Percentiles rank a stretch among this genome's conserved stretches.
Evolutionary conservation across 441 rosid species (phyloP).

Genomic region (Erysimum cheiri): DNA sequence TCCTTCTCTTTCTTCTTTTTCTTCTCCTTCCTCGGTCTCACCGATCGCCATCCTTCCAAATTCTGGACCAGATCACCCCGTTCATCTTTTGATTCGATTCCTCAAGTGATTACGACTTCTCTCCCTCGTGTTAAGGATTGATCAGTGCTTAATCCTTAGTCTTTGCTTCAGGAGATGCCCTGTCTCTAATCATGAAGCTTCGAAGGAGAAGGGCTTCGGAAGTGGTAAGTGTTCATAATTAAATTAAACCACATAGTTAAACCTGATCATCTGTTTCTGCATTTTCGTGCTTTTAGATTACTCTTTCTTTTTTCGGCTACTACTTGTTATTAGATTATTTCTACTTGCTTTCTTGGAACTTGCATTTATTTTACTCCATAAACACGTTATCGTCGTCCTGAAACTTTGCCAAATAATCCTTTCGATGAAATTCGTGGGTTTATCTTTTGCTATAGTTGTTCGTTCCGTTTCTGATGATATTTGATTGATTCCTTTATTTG

Average conservation of each 20-base stretch:
- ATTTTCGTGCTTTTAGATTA: slow-evolving; percentile 5
- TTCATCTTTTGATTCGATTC: slow-evolving; percentile 31
- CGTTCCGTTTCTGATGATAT: neutral
- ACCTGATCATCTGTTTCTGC: slow-evolving; percentile 29
- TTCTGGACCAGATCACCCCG: slow-evolving; percentile 30
- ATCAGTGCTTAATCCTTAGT: slow-evolving; percentile 47
- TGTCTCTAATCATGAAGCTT: slow-evolving; percentile 75
- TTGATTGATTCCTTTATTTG: slow-evolving; percentile 15
- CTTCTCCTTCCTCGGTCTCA: slow-evolving; percentile 3
- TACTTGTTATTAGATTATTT: slow-evolving; percentile 3
- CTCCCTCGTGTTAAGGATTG: slow-evolving; percentile 49
- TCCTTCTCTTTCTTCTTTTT: neutral
- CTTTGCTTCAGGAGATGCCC: slow-evolving; percentile 55
- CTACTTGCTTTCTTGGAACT: neutral
- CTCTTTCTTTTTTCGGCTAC: neutral
- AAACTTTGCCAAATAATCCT: too few species aligned
- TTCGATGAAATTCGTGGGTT: neutral
- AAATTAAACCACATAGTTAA: slow-evolving; percentile 24
- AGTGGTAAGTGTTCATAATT: slow-evolving; percentile 72
- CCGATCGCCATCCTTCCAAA: slow-evolving; percentile 40
- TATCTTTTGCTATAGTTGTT: neutral
- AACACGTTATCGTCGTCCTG: neutral
- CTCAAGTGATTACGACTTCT: slow-evolving; percentile 22
- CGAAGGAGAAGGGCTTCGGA: slow-evolving; percentile 76
- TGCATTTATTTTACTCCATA: neutral